Conservation (phyloP, 257 asterid genomes). For the Plantago elongata region DNA sequence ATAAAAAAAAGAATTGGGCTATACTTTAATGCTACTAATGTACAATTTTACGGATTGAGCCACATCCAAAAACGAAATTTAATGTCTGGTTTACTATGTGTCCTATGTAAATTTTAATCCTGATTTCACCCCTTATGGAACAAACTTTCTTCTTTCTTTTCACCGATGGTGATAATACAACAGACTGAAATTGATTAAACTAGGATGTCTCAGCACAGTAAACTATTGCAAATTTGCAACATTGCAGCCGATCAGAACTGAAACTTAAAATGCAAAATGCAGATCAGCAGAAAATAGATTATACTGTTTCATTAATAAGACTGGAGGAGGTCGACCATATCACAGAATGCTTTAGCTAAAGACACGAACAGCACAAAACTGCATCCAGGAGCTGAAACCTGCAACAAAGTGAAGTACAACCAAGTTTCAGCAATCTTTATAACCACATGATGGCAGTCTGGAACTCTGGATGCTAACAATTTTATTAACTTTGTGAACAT, state of each 20-base stretch:
- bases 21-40: no score
- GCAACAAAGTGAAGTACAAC: constrained; percentile 18
- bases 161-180: constrained; percentile 67
- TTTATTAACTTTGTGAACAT: no score
- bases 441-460: no score
- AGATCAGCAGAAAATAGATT: background rate
- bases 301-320: constrained; percentile 29
- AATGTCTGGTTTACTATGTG: no score
- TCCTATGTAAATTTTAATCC: no score
- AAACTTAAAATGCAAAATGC: background rate
- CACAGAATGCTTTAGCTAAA: constrained; percentile 85
- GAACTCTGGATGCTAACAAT: no score
- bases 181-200: constrained; percentile 48
- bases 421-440: no score
- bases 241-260: background rate
- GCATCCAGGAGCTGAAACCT: constrained; percentile 99
- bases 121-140: constrained; percentile 24
- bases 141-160: constrained; percentile 89
- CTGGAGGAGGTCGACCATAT: constrained; percentile 75
- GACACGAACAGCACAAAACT: constrained; percentile 83
- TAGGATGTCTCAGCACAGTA: constrained; percentile 6
- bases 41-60: no score
- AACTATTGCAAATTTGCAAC: no score
- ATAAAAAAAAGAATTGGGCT: no score
- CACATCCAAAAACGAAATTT: no score